phyloP scores from a whole-genome alignment of 2,329 filamentous ascomycete genomes.

The Metarhizium anisopliae region DNA sequence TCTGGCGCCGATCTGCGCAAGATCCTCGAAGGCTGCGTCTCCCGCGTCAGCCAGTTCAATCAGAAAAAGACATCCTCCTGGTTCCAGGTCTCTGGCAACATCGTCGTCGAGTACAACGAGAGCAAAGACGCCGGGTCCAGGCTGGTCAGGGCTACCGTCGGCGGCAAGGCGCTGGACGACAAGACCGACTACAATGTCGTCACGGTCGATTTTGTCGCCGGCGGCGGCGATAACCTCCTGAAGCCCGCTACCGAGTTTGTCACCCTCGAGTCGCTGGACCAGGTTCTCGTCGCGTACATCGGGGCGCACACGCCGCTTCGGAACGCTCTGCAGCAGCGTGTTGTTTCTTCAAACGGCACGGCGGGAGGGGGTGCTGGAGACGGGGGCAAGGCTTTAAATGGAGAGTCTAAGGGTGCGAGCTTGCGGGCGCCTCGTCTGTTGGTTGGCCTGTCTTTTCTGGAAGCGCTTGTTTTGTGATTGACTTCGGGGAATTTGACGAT shows the following conservation, averaged over 20 bases:
- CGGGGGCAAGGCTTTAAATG: background rate
- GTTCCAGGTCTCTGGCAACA: slow-evolving; percentile 50
- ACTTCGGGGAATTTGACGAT: too few relatives aligned
- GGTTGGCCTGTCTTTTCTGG: background rate
- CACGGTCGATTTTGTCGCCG: slow-evolving; percentile 54
- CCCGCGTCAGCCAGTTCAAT: slow-evolving; percentile 45
- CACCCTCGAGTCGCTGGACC: slow-evolving; percentile 42
- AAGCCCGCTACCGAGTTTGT: slow-evolving; percentile 26
- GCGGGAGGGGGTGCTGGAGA: background rate
- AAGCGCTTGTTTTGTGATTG: background rate
- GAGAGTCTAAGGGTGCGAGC: background rate
- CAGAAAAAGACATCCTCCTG: slow-evolving; percentile 44
- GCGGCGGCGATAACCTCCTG: slow-evolving; percentile 55
- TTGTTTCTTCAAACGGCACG: slow-evolving; percentile 11
- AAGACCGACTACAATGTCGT: slow-evolving; percentile 44
- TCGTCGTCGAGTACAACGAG: slow-evolving; percentile 50
- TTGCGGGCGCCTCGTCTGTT: background rate
- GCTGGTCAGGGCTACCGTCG: slow-evolving; percentile 44
- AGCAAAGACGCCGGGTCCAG: slow-evolving; percentile 36
- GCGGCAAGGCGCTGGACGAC: slow-evolving; percentile 36
- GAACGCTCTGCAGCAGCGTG: slow-evolving; percentile 35
- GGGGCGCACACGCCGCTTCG: slow-evolving; percentile 37
- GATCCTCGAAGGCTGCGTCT: slow-evolving; percentile 50
- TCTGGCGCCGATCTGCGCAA: slow-evolving; percentile 45
- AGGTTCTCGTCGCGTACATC: slow-evolving; percentile 44